Evolutionary conservation across 495 filamentous ascomycete genomes (phyloP), one percentile per base, ranked within the genome.

Genomic region (Clohesyomyces aquaticus): DNA sequence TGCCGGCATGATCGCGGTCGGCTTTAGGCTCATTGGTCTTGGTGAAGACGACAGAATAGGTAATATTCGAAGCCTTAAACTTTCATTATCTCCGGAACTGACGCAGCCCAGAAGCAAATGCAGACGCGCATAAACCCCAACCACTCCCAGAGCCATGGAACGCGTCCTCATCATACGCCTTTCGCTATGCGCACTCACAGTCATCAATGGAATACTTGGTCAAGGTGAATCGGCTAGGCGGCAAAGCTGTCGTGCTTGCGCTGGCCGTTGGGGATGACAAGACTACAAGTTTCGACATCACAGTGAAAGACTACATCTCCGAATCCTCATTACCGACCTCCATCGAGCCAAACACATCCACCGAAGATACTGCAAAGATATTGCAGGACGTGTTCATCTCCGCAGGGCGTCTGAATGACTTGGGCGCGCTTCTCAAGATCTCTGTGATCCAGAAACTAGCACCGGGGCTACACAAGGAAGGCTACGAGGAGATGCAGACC

Each of bases 131-230:
- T 18, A 56, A 76, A 6, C 71, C 76, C 2, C 69, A 71, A 48
- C 80, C 86, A n/a, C 83, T 98, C 9, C 89, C 90, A 2, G 21
- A 80, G 18, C 80, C 86, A 79, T 96, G 92, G 92, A 96, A 96
- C 74, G 76, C 82, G 21, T 82, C 81, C 62, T 79, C 78, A 66
- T 83, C 81, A 41, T 88, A 88, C 75, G 82, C 87, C 50, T 95
- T 98, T 75, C 85, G 93, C 55, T 98, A 98, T 77, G 83, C 87
- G 1, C 95, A 96, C 70, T 76, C 83, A n/a, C 91, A 97, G 73
- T 95, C 91, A 0, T 85, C 92, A 14, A 89, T 94, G 80, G 81
- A 88, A 63, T 98, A 88, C 71, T 78, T 97, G 11, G 69, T 98
- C 53, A 92, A 91, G 72, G 75, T 93, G 65, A 88, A 86, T 76